These are phyloP conservation scores for Dictyostelium purpureum DNA, from an alignment of 78 protist genomes.

Conservation along the genomic window DNA sequence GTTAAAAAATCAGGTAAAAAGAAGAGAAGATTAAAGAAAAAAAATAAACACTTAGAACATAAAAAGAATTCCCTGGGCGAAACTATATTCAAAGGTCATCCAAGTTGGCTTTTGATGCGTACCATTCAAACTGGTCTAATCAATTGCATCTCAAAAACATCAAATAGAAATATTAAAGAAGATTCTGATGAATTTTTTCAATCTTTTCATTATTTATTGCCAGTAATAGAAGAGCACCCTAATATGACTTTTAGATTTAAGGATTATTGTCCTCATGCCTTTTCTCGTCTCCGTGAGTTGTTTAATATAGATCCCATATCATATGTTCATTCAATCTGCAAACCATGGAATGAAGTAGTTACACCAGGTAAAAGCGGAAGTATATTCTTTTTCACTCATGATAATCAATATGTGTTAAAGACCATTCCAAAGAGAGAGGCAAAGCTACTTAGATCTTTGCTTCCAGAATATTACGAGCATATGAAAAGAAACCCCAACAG, in stretches of 20 bases:
- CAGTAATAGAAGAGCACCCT: slow-evolving; percentile 71
- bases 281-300: slow-evolving; percentile 28
- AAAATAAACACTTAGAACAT: slow-evolving; percentile 33
- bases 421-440: slow-evolving; percentile 93
- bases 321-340: slow-evolving; percentile 18
- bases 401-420: slow-evolving; percentile 90
- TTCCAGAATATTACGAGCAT: slow-evolving; percentile 92
- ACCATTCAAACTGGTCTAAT: slow-evolving; percentile 77
- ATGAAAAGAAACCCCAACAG: slow-evolving; percentile 87
- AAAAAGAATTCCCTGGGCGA: slow-evolving; percentile 74
- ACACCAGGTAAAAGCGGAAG: slow-evolving; percentile 95
- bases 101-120: slow-evolving; percentile 74
- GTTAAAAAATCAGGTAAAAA: too few species aligned
- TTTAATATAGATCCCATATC: slow-evolving; percentile 47
- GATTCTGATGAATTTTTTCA: slow-evolving; percentile 44
- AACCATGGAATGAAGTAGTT: slow-evolving; percentile 66
- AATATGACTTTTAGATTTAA: slow-evolving; percentile 71
- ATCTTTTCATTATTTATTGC: slow-evolving; percentile 46
- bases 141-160: slow-evolving; percentile 50
- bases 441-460: slow-evolving; percentile 79
- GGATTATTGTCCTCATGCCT: slow-evolving; percentile 88
- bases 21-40: slow-evolving; percentile 17
- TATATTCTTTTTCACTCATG: slow-evolving; percentile 88
- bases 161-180: not conserved
- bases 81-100: slow-evolving; percentile 72